Evolutionary conservation across 345 rosid genomes (phyloP), one percentile per base, ranked within the genome.

Genomic region (Gossypium arboreum): DNA sequence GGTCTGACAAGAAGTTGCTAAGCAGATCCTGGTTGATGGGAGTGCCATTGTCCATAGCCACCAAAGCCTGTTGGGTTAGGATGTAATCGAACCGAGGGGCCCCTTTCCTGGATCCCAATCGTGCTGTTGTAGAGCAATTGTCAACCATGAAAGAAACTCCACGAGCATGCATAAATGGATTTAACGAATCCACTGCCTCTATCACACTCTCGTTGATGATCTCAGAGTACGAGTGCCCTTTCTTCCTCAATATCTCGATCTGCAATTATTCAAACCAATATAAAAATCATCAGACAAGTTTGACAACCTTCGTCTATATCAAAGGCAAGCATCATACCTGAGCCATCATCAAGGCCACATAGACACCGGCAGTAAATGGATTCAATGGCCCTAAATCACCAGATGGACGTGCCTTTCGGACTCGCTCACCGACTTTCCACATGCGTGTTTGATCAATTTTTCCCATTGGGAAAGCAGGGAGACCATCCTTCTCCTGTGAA

Each of bases 121-220:
- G 87, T 34, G 98, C 98, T 4, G 98, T 94, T 16, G 98, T 94
- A 0, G 98, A 94, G 82, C 97, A 90, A 79, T 94, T 94, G 77
- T 94, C 98, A 17, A 91, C 98, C 98, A 92, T 92, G 81, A 94
- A 94, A 1, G 97, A 92, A 71, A 94, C 92, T 75, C 98, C 97
- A 4, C 97, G 92, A 3, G 98, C 98, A 66, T 91, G 95, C 98
- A 94, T 94, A 63, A 94, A 94, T 1, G 98, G 98, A 75, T 94
- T 94, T 47, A 92, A 75, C 12, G 98, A 94, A 79, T 94, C 98
- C 18, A 94, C 98, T 0, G 97, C 84, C 79, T 94, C 98, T 3
- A 92, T 94, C 83, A 94, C 85, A 75, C 97, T 91, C 75, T 94
- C 97, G 34, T 92, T 94, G 68, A 94, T 92, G 82, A 94, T 94